Evolutionary conservation across 2,329 filamentous ascomycete species (phyloP), one percentile per base, ranked within the genome.

Genomic region (Colletotrichum godetiae): DNA sequence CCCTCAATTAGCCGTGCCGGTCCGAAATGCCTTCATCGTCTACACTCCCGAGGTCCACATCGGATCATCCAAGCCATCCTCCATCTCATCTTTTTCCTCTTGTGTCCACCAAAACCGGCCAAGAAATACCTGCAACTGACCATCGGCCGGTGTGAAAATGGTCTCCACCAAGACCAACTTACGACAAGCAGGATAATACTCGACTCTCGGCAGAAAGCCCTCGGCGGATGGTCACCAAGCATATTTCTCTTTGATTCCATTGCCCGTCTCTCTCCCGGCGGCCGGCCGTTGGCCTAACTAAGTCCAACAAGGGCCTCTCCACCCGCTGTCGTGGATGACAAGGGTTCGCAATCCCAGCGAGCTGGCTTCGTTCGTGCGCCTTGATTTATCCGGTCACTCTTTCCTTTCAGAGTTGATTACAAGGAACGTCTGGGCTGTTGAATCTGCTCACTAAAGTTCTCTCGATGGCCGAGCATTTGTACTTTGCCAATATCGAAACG

Each of bases 1-100:
- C 55, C 42, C 46, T 68, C 59, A 59, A 68, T 68, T 69, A 73
- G 69, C 69, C 64, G 61, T 46, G 55, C 49, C 69, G 69, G 73
- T 69, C 73, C 73, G 64, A 69, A 60, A 33, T 58, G n/a, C 60
- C 60, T n/a, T 58, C 56, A 19, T 52, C 31, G 53, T 15, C 13
- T 8, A 60, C 33, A 55, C 31, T 31, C 37, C 37, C 37, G 37
- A 42, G 37, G 37, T 42, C 67, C 72, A 64, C 35, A 61, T 58
- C 64, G 70, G 35, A 65, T 57, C 70, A 61, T 69, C 24, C 66
- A 65, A 64, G 46, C 31, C 46, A 29, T 56, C 67, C 33, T 64
- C 69, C 66, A 64, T 64, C 59, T 69, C 37, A 69, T 69, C 69
- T 63, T 49, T 55, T 55, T 7, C 53, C 59, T 27, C 53, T 72